These are phyloP conservation scores for Tetraselmis chui DNA, from an alignment of 139 green algal species.

Conservation along the genomic window DNA sequence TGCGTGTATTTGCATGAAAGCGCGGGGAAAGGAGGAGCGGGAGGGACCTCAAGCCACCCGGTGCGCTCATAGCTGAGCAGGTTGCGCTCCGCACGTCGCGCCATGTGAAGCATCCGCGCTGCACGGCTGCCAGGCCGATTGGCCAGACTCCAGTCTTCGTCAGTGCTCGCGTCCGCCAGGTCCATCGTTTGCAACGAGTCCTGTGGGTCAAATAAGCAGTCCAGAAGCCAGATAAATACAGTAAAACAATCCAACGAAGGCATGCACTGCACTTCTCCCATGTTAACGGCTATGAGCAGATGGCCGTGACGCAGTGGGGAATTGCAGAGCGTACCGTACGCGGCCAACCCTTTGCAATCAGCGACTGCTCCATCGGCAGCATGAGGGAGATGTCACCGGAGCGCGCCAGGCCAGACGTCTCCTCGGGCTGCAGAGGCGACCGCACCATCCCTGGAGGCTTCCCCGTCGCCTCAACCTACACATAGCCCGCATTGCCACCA, in stretches of 20 bases:
- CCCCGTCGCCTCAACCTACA: conserved; percentile 43
- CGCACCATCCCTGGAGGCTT: conserved; percentile 65
- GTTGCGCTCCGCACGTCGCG: conserved; percentile 68
- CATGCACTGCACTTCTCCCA: too few species aligned
- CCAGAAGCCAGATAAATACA: too few species aligned
- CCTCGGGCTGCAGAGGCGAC: conserved; percentile 71
- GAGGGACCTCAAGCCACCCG: conserved; percentile 27
- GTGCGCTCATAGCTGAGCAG: conserved; percentile 82
- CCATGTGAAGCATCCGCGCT: conserved; percentile 69
- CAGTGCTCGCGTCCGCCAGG: neutral
- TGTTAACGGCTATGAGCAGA: too few species aligned
- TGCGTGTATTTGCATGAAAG: neutral
- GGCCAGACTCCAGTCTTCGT: conserved; percentile 16
- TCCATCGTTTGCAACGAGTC: neutral
- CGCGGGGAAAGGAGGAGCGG: neutral
- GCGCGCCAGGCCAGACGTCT: conserved; percentile 68
- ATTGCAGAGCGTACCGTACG: conserved; percentile 25
- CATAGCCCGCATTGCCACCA: too few species aligned
- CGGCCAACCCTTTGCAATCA: conserved; percentile 76
- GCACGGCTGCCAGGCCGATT: conserved; percentile 26
- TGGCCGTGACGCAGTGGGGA: too few species aligned
- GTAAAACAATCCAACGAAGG: too few species aligned
- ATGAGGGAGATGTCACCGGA: conserved; percentile 78
- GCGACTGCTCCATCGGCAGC: conserved; percentile 73
- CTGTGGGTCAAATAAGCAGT: too few species aligned